Conservation (phyloP, 768 basidiomycete species). For the Mycena belliarum region DNA sequence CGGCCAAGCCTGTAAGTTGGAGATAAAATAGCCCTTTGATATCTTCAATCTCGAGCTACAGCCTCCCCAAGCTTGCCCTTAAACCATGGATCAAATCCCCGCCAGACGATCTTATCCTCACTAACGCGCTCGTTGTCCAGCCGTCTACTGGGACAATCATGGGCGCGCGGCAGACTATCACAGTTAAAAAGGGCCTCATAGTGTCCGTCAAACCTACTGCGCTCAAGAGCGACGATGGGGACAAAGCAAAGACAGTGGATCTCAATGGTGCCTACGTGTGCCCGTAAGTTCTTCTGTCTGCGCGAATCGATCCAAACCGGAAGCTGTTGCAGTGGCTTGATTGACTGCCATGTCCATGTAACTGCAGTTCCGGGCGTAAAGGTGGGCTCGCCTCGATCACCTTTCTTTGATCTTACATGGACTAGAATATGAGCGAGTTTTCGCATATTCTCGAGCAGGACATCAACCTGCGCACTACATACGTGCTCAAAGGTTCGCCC, state of each 20-base stretch:
- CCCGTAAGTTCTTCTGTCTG: slow-evolving; percentile 28
- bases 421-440: slow-evolving; percentile 36
- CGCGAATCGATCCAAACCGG: not conserved
- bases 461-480: slow-evolving; percentile 37
- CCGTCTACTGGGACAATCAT: slow-evolving; percentile 28
- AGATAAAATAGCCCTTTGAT: too few species aligned
- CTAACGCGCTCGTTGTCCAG: slow-evolving; percentile 36
- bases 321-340: slow-evolving; percentile 32
- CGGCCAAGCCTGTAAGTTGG: slow-evolving; percentile 21
- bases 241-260: slow-evolving; percentile 26
- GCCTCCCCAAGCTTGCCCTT: slow-evolving; percentile 31
- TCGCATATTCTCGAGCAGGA: slow-evolving; percentile 31
- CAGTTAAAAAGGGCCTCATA: slow-evolving; percentile 31
- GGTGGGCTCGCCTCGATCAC: not conserved
- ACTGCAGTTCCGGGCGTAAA: slow-evolving; percentile 40
- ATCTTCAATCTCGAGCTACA: not conserved
- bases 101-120: slow-evolving; percentile 29
- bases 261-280: slow-evolving; percentile 38
- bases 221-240: slow-evolving; percentile 3
- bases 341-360: slow-evolving; percentile 47
- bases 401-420: not conserved
- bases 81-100: slow-evolving; percentile 37
- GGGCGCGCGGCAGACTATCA: slow-evolving; percentile 27
- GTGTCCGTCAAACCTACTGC: slow-evolving; percentile 21
- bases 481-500: slow-evolving; percentile 35